A percentile compares a stretch with the other conserved stretches of the same genome.
These are phyloP conservation scores for Botrytis paeoniae DNA, from an alignment of 2,329 filamentous ascomycete species.

Conservation along the genomic window DNA sequence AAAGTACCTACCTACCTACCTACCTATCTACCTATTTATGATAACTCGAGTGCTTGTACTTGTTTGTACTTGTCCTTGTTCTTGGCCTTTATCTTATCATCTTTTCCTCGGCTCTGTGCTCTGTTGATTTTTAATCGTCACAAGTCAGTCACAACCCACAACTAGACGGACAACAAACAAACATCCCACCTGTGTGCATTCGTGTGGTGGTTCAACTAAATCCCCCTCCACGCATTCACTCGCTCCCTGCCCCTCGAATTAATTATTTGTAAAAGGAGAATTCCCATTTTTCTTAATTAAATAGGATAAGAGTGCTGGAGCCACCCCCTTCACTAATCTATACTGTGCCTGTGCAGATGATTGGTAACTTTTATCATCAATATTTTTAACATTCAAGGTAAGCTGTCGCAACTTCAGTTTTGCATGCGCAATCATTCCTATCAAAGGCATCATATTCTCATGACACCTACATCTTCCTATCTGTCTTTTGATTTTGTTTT, in stretches of 20 bases:
- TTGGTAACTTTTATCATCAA: conserved; percentile 9
- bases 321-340: conserved; percentile 8
- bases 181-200: neutral
- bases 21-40: neutral
- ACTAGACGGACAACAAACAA: neutral
- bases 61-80: neutral
- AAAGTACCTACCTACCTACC: neutral
- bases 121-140: neutral
- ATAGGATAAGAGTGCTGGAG: conserved; percentile 14
- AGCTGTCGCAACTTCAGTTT: conserved; percentile 14
- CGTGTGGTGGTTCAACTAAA: neutral
- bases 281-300: conserved; percentile 16
- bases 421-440: conserved; percentile 11
- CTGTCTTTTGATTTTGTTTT: conserved; percentile 9
- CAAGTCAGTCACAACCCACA: neutral
- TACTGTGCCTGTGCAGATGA: neutral
- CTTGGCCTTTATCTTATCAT: neutral
- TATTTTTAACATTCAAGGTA: conserved; percentile 3
- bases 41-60: neutral
- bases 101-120: neutral
- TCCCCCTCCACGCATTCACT: neutral
- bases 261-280: conserved; percentile 14
- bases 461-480: conserved; percentile 1
- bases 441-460: conserved; percentile 9
- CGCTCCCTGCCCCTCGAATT: conserved; percentile 14